These are phyloP conservation scores for Calycina marina DNA, from an alignment of 2,329 filamentous ascomycete species.

Conservation along the genomic window DNA sequence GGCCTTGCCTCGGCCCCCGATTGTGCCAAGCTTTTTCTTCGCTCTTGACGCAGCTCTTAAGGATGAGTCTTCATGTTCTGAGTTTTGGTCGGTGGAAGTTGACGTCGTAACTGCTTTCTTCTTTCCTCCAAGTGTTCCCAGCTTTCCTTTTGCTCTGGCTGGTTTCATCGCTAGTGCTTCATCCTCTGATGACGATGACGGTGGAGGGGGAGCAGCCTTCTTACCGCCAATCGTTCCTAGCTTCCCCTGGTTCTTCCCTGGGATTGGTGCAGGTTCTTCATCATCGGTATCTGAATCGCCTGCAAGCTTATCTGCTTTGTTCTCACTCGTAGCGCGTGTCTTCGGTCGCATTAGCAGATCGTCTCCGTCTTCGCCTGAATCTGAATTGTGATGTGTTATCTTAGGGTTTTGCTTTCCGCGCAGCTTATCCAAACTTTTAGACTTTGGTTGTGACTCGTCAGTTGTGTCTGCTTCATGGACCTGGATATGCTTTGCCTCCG, in stretches of 20 bases:
- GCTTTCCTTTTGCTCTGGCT: slow-evolving; percentile 5
- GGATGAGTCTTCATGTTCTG: slow-evolving; percentile 7
- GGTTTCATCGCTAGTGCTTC: slow-evolving; percentile 2
- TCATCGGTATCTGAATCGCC: not conserved
- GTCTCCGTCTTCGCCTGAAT: not conserved
- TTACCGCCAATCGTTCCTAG: slow-evolving; percentile 6
- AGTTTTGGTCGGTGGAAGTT: slow-evolving; percentile 3
- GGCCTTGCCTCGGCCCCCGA: slow-evolving; percentile 8
- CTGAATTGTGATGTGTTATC: too few species aligned
- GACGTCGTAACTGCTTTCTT: slow-evolving; percentile 7
- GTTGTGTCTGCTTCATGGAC: slow-evolving; percentile 4
- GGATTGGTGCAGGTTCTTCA: slow-evolving; percentile 3
- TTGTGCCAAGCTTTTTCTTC: slow-evolving; percentile 15
- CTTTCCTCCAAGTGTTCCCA: slow-evolving; percentile 12
- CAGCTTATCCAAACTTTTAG: not conserved
- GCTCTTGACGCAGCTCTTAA: slow-evolving; percentile 1
- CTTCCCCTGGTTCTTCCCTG: slow-evolving; percentile 3
- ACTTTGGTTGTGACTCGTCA: slow-evolving; percentile 2
- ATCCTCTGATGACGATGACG: slow-evolving; percentile 1
- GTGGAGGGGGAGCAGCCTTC: slow-evolving; percentile 1
- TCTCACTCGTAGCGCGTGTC: not conserved
- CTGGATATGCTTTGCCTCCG: not conserved
- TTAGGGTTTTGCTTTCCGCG: too few species aligned
- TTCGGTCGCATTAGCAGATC: too few species aligned
- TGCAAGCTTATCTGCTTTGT: too few species aligned